phyloP scores from a whole-genome alignment of 306 rosid species.

The Alnus glutinosa region DNA sequence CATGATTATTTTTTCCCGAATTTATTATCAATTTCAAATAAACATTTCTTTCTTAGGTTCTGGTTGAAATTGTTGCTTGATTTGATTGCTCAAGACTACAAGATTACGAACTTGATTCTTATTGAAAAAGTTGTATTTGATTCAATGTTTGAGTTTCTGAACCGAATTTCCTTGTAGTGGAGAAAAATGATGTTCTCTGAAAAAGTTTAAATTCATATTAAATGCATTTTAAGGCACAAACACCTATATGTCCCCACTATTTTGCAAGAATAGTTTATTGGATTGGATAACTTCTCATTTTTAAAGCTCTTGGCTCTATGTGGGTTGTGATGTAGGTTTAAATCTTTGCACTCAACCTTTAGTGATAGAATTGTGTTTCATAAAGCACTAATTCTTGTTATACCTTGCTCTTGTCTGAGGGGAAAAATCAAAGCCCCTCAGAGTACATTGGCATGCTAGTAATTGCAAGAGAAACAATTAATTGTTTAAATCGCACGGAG shows the following conservation, averaged over 20 bases:
- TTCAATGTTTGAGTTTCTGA: slow-evolving; percentile 2
- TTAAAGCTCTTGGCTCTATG: not conserved
- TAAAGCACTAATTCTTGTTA: not conserved
- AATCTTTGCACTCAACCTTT: not conserved
- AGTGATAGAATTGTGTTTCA: not conserved
- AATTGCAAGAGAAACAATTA: not conserved
- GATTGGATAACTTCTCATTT: not conserved
- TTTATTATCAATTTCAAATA: slow-evolving; percentile 5
- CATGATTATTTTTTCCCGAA: slow-evolving; percentile 4
- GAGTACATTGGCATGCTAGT: not conserved
- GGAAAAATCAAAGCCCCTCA: not conserved
- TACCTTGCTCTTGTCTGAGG: not conserved
- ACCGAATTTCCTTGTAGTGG: not conserved
- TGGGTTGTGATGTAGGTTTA: not conserved
- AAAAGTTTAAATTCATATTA: not conserved
- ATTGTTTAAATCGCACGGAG: not conserved
- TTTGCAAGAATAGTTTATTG: slow-evolving; percentile 6
- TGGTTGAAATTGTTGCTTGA: not conserved
- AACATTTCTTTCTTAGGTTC: not conserved
- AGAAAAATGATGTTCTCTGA: not conserved
- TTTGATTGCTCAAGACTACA: not conserved
- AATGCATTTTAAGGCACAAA: not conserved
- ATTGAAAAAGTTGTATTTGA: not conserved
- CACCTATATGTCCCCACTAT: not conserved
- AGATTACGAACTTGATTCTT: not conserved